Percentiles rank a stretch among this genome's conserved stretches.
These are phyloP conservation scores for Onygena corvina DNA, from an alignment of 2,329 filamentous ascomycete species.

Conservation along the genomic window DNA sequence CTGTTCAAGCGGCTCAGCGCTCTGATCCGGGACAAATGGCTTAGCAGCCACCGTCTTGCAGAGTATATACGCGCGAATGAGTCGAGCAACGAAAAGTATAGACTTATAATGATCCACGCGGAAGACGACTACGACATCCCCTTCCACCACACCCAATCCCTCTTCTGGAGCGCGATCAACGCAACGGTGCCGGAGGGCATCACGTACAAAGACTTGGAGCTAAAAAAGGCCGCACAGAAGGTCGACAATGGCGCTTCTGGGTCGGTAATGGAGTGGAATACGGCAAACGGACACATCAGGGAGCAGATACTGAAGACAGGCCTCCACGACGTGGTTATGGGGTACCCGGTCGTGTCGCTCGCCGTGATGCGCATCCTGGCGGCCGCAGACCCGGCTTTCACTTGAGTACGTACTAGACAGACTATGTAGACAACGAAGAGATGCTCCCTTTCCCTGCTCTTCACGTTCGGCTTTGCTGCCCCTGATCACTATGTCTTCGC, in stretches of 20 bases:
- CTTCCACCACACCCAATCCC: slow-evolving; percentile 34
- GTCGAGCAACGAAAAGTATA: slow-evolving; percentile 18
- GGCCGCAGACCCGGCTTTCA: background rate
- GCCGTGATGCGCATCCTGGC: slow-evolving; percentile 33
- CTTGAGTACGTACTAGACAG: background rate
- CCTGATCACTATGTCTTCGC: no score
- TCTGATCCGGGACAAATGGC: slow-evolving; percentile 42
- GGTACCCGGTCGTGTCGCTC: slow-evolving; percentile 42
- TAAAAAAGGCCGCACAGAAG: slow-evolving; percentile 32
- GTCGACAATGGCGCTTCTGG: slow-evolving; percentile 39
- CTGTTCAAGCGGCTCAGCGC: slow-evolving; percentile 37
- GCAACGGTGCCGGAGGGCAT: slow-evolving; percentile 32
- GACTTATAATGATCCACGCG: slow-evolving; percentile 26
- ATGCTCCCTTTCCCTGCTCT: no score
- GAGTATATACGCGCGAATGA: slow-evolving; percentile 29
- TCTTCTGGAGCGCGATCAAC: slow-evolving; percentile 47
- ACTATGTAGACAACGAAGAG: no score
- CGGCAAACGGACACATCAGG: slow-evolving; percentile 38
- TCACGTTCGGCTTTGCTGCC: no score
- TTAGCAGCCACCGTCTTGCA: slow-evolving; percentile 39
- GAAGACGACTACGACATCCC: slow-evolving; percentile 28
- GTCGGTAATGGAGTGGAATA: slow-evolving; percentile 39
- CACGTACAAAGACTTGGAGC: slow-evolving; percentile 36
- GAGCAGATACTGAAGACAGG: slow-evolving; percentile 46
- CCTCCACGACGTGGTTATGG: slow-evolving; percentile 48